A percentile compares a stretch with the other conserved stretches of the same genome.
Conservation (phyloP, 2,329 filamentous ascomycete genomes). For the Stagonosporopsis tanaceti region DNA sequence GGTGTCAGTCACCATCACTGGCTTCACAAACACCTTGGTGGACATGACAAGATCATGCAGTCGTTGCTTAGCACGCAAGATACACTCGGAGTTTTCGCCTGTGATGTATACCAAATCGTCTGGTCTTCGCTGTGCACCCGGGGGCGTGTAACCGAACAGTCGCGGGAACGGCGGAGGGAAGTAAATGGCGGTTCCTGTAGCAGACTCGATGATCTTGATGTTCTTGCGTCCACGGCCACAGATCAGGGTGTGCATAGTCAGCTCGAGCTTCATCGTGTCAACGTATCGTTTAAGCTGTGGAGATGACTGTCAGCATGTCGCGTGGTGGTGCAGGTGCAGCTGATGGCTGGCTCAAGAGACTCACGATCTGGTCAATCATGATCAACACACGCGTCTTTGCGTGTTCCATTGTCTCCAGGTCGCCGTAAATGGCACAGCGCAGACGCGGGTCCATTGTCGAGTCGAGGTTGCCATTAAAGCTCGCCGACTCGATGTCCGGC, state of each 20-base stretch:
- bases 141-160: constrained; percentile 88
- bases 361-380: constrained; percentile 93
- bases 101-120: constrained; percentile 95
- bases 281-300: constrained; percentile 74
- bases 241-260: constrained; percentile 88
- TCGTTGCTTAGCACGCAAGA: constrained; percentile 88
- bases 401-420: constrained; percentile 93
- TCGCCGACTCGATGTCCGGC: constrained; percentile 78
- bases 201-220: constrained; percentile 96
- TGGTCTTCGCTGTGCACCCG: constrained; percentile 80
- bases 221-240: constrained; percentile 95
- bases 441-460: constrained; percentile 87
- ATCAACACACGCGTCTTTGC: constrained; percentile 96
- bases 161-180: constrained; percentile 94
- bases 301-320: constrained; percentile 47
- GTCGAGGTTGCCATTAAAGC: constrained; percentile 75
- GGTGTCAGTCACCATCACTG: constrained; percentile 84
- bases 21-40: constrained; percentile 82
- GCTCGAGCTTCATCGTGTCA: constrained; percentile 81
- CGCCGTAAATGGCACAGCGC: constrained; percentile 92
- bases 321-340: constrained; percentile 23
- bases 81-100: constrained; percentile 83
- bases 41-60: constrained; percentile 83
- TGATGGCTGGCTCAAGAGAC: constrained; percentile 41
- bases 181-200: constrained; percentile 96